These are phyloP conservation scores for Aspergillus fructus DNA, from an alignment of 2,329 filamentous ascomycete genomes.

Conservation along the genomic window DNA sequence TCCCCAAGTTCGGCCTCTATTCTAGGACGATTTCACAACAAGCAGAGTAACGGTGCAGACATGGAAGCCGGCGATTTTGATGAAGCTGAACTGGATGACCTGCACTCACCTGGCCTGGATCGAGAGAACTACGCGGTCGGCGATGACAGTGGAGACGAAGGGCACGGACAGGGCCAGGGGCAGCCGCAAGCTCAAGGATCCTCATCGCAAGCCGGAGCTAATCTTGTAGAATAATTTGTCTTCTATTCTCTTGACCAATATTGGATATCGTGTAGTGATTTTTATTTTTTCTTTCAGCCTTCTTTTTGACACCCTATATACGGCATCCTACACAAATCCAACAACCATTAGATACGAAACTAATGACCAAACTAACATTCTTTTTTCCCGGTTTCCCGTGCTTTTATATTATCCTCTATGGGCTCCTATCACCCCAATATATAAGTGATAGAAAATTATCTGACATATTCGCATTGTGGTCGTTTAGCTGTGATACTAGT, in stretches of 20 bases:
- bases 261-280: conserved; percentile 3
- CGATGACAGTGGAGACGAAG: conserved; percentile 43
- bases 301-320: background rate
- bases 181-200: conserved; percentile 10
- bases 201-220: conserved; percentile 6
- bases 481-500: too few relatives aligned
- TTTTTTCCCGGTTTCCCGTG: background rate
- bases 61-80: conserved; percentile 64
- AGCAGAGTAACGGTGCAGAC: conserved; percentile 45
- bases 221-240: conserved; percentile 8
- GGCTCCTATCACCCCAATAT: background rate
- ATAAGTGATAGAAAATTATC: too few relatives aligned
- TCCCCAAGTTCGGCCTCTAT: conserved; percentile 43
- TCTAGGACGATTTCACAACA: conserved; percentile 50
- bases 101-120: conserved; percentile 40
- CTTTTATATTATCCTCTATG: conserved; percentile 1
- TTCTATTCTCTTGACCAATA: conserved; percentile 2
- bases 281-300: background rate
- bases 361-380: conserved; percentile 4
- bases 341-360: conserved; percentile 8
- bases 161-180: conserved; percentile 13
- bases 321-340: background rate
- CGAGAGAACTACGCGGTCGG: conserved; percentile 50
- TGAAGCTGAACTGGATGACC: conserved; percentile 59
- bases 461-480: too few relatives aligned